These are phyloP conservation scores for Dactylellina haptotyla DNA, from an alignment of 2,329 filamentous ascomycete genomes.

Conservation along the genomic window DNA sequence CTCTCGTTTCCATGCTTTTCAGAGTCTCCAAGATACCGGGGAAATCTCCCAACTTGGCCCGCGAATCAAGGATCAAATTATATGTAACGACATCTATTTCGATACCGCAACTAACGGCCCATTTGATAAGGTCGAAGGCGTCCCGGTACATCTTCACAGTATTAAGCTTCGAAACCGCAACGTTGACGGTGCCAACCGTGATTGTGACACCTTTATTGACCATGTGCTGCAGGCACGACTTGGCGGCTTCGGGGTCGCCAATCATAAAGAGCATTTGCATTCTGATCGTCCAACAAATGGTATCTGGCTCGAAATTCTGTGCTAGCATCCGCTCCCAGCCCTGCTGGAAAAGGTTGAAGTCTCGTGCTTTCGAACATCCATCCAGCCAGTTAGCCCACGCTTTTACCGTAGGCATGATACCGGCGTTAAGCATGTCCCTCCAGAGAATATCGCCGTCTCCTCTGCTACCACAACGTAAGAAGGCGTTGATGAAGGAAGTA, in stretches of 20 bases:
- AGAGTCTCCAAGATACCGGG: conserved; percentile 7
- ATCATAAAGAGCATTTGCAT: conserved; percentile 49
- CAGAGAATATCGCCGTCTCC: conserved; percentile 35
- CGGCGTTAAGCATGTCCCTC: conserved; percentile 38
- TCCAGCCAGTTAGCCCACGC: conserved; percentile 43
- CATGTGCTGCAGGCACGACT: conserved; percentile 39
- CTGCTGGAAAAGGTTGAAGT: conserved; percentile 35
- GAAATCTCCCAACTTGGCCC: conserved; percentile 22
- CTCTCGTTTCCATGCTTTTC: conserved; percentile 11
- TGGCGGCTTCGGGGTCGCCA: conserved; percentile 21
- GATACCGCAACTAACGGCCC: conserved; percentile 22
- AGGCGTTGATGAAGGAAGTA: conserved; percentile 39
- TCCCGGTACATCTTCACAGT: conserved; percentile 21
- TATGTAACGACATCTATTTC: conserved; percentile 28
- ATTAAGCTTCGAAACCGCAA: conserved; percentile 26
- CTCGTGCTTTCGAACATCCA: conserved; percentile 38
- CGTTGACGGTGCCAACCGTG: conserved; percentile 31
- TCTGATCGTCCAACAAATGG: conserved; percentile 46
- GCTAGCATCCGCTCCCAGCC: conserved; percentile 34
- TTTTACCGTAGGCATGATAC: conserved; percentile 36
- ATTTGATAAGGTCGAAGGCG: conserved; percentile 30
- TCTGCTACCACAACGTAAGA: conserved; percentile 32
- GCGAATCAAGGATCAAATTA: conserved; percentile 36
- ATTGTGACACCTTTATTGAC: conserved; percentile 27
- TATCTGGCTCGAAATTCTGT: conserved; percentile 26